Conservation (phyloP, 2,329 filamentous ascomycete genomes). For the Hypoxylon sp. region DNA sequence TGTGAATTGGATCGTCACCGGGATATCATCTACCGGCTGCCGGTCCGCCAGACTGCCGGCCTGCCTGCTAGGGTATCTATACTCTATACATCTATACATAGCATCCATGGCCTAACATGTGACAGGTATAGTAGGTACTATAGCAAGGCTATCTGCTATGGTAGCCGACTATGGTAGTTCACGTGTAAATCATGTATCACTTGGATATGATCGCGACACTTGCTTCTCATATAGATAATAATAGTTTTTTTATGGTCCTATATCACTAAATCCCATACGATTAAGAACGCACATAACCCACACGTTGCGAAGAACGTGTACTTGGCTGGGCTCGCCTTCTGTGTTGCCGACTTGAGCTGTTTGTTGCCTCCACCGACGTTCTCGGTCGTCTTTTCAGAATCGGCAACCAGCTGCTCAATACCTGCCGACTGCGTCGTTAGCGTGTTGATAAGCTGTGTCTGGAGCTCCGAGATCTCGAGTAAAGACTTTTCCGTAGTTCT, state of each 20-base stretch:
- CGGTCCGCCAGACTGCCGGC: no score
- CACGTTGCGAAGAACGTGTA: constrained; percentile 84
- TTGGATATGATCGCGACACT: not conserved
- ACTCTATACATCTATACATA: not conserved
- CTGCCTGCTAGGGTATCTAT: not conserved
- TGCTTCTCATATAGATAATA: not conserved
- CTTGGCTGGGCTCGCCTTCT: constrained; percentile 75
- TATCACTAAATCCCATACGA: constrained; percentile 79
- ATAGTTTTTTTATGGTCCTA: no score
- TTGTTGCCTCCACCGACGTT: constrained; percentile 91
- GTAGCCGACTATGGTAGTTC: constrained; percentile 8
- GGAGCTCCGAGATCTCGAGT: constrained; percentile 89
- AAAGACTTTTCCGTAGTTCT: constrained; percentile 90
- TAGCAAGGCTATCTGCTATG: no score
- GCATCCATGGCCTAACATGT: constrained; percentile 4
- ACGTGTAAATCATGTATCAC: constrained; percentile 15
- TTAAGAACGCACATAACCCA: constrained; percentile 75
- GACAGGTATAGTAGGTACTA: constrained; percentile 3
- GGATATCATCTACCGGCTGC: not conserved
- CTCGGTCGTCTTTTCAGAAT: constrained; percentile 81
- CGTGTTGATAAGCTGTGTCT: constrained; percentile 87
- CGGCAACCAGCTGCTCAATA: constrained; percentile 86
- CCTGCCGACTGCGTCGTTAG: constrained; percentile 85
- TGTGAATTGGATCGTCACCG: constrained; percentile 1
- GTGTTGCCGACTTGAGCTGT: constrained; percentile 83